Evolutionary conservation across 441 rosid species (phyloP).

Genomic region (Syzygium syzygioides): DNA sequence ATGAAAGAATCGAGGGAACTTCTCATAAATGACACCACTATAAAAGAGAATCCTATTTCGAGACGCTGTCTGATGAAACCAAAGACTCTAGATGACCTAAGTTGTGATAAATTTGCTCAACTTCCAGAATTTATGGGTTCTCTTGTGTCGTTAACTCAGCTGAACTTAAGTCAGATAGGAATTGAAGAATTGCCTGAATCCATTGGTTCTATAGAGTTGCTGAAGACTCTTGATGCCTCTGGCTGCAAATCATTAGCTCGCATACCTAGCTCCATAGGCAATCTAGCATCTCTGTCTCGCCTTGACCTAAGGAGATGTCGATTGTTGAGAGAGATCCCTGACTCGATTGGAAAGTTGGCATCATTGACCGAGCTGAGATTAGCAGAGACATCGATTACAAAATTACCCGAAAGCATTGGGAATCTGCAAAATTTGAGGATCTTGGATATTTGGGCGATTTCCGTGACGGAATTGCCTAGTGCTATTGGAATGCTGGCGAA

Average conservation of each 20-base stretch:
- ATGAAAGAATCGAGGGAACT: background rate
- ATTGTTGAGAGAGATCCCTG: background rate
- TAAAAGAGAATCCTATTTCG: too few relatives aligned
- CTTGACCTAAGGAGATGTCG: fast-evolving
- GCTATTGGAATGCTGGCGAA: fast-evolving
- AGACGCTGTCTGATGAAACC: too few relatives aligned
- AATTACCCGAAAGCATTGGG: background rate
- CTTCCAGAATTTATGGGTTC: background rate
- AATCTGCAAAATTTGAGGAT: background rate
- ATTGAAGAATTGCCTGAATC: background rate
- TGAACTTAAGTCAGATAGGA: fast-evolving
- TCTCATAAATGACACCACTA: background rate
- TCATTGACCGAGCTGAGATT: fast-evolving
- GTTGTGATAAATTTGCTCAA: background rate
- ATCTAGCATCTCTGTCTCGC: background rate
- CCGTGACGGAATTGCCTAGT: background rate
- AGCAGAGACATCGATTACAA: fast-evolving
- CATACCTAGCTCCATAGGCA: background rate
- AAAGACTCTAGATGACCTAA: too few relatives aligned
- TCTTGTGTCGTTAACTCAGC: background rate
- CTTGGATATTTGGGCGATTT: fast-evolving
- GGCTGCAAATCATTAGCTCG: fast-evolving
- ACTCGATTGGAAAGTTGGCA: background rate
- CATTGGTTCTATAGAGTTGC: background rate
- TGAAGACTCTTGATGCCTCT: fast-evolving